Conservation (phyloP, 345 rosid genomes). For the Moricandia arvensis region DNA sequence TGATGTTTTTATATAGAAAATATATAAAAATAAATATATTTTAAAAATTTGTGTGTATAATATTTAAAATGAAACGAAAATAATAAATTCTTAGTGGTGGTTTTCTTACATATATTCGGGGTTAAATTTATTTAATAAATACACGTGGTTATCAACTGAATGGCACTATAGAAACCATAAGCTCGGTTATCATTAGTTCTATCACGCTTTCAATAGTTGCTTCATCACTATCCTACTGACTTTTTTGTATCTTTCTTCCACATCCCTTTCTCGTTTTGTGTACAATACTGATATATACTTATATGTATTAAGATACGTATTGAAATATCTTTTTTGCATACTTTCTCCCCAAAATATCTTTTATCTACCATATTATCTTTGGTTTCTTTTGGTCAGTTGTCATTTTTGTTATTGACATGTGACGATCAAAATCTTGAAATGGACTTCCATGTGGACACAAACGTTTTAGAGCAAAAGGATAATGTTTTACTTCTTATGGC, state of each 20-base stretch:
- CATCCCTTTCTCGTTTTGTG: slow-evolving; percentile 9
- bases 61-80: too few relatives aligned
- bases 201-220: slow-evolving; percentile 16
- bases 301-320: neutral
- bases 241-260: slow-evolving; percentile 20
- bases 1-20: too few relatives aligned
- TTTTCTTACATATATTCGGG: neutral
- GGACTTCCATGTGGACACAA: neutral
- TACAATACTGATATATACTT: neutral
- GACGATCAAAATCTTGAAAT: neutral
- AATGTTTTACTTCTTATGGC: neutral
- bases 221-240: slow-evolving; percentile 21
- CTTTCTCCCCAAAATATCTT: neutral
- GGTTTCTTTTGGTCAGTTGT: neutral
- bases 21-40: too few relatives aligned
- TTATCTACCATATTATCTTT: neutral
- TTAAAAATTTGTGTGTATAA: too few relatives aligned
- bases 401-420: neutral
- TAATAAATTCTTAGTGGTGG: too few relatives aligned
- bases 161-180: neutral
- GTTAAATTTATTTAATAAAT: neutral
- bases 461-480: neutral
- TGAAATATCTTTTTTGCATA: neutral
- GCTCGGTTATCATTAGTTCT: slow-evolving; percentile 3
- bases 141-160: slow-evolving; percentile 24